Evolutionary conservation across 2,329 filamentous ascomycete genomes (phyloP).

Genomic region (Xenoacremonium recifei): DNA sequence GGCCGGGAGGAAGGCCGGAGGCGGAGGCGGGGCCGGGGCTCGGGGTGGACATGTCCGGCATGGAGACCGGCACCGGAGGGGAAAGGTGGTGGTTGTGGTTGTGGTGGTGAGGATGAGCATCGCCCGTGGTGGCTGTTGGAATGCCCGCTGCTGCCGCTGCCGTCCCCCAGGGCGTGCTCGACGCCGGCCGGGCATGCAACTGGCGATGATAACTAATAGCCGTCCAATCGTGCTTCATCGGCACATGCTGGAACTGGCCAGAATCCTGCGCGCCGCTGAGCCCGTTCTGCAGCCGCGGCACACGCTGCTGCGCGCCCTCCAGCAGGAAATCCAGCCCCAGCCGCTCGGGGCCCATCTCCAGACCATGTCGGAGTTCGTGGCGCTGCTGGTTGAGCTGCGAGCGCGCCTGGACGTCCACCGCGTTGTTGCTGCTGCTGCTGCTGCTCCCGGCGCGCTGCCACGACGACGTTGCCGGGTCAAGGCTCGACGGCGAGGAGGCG

Average conservation of each 20-base stretch:
- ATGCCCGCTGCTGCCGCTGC: constrained; percentile 16
- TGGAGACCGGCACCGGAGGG: constrained; percentile 14
- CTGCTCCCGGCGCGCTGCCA: constrained; percentile 4
- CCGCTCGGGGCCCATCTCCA: constrained; percentile 64
- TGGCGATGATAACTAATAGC: constrained; percentile 25
- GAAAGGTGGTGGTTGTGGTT: background rate
- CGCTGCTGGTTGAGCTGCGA: constrained; percentile 45
- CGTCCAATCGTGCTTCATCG: constrained; percentile 52
- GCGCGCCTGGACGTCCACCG: constrained; percentile 12
- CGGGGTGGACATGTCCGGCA: constrained; percentile 14
- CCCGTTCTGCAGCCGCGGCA: constrained; percentile 51
- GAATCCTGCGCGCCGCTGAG: constrained; percentile 48
- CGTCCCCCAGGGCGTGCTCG: constrained; percentile 23
- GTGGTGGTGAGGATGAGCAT: background rate
- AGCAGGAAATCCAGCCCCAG: constrained; percentile 74
- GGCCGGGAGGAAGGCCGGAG: no score
- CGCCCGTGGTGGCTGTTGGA: background rate
- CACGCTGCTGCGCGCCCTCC: constrained; percentile 56
- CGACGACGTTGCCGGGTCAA: constrained; percentile 13
- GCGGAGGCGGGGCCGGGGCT: constrained; percentile 17
- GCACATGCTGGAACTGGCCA: constrained; percentile 41
- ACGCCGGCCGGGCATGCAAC: constrained; percentile 20
- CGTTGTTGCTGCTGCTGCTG: constrained; percentile 6
- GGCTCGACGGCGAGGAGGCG: constrained; percentile 21
- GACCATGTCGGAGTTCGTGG: constrained; percentile 49